Evolutionary conservation across 2,329 filamentous ascomycete species (phyloP).

Genomic region (Fusarium sp.): DNA sequence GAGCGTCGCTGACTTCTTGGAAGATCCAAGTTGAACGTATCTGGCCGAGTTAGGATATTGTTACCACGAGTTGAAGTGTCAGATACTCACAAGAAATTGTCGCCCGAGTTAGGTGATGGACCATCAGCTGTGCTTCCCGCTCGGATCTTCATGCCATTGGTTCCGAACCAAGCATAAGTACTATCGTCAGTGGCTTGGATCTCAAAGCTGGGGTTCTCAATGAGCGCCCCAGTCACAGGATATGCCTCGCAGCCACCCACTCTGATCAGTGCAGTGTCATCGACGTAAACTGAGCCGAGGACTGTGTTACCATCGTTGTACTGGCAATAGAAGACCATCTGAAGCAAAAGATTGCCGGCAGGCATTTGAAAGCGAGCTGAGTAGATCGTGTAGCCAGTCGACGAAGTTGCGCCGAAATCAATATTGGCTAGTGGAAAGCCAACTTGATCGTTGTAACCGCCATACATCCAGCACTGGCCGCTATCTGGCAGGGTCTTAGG

Average conservation of each 20-base stretch:
- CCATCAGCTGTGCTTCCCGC: not conserved
- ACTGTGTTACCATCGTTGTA: not conserved
- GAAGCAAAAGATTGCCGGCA: accelerated
- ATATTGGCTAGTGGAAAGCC: too few species aligned
- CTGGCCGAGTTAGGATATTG: not conserved
- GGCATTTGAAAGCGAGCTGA: not conserved
- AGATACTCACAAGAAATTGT: not conserved
- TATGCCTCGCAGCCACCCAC: conserved; percentile 8
- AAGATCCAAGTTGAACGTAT: not conserved
- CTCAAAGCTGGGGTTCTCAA: conserved; percentile 8
- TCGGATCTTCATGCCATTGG: not conserved
- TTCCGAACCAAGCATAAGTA: conserved; percentile 9
- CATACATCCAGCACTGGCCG: not conserved
- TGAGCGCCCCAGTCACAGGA: not conserved
- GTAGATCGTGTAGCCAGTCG: not conserved
- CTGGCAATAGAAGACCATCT: not conserved
- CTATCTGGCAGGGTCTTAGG: not conserved
- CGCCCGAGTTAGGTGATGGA: accelerated
- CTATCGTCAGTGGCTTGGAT: not conserved
- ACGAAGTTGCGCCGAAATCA: not conserved
- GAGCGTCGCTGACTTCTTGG: not conserved
- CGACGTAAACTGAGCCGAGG: not conserved
- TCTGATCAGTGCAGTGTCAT: conserved; percentile 1
- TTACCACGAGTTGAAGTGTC: accelerated
- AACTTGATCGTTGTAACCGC: not conserved